Evolutionary conservation across 306 rosid species (phyloP).

Genomic region (Medicago arabica): DNA sequence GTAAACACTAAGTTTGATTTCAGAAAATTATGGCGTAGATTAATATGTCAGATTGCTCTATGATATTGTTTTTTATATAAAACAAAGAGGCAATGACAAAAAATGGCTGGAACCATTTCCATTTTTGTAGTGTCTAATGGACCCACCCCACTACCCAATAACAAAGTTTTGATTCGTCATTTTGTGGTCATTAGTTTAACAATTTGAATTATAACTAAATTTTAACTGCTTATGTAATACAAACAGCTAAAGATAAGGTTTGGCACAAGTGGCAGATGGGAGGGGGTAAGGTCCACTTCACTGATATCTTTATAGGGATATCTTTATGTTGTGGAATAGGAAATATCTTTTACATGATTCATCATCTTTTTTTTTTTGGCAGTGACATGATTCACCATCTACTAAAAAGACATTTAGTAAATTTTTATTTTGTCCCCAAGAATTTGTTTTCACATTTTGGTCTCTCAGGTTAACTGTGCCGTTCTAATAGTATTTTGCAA

Average conservation of each 20-base stretch:
- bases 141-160: slow-evolving; percentile 39
- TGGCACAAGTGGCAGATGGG: neutral
- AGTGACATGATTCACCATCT: no score
- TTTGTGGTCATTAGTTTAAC: slow-evolving; percentile 35
- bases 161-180: slow-evolving; percentile 48
- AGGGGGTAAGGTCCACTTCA: neutral
- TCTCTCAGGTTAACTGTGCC: no score
- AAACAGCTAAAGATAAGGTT: slow-evolving; percentile 17
- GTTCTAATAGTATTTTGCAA: no score
- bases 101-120: slow-evolving; percentile 29
- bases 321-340: neutral
- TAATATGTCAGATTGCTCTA: slow-evolving; percentile 40
- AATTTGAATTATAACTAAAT: slow-evolving; percentile 36
- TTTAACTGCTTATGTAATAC: slow-evolving; percentile 28
- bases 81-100: slow-evolving; percentile 45
- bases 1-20: slow-evolving; percentile 31
- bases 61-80: neutral
- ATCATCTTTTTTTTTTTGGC: no score
- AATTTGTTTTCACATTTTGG: no score
- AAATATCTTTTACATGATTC: neutral
- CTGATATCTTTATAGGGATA: neutral
- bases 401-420: no score
- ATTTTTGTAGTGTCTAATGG: slow-evolving; percentile 38
- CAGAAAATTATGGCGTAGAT: slow-evolving; percentile 46
- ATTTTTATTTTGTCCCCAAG: no score